Percentiles rank a stretch among this genome's conserved stretches.
These are phyloP conservation scores for Aspergillus kassunensis DNA, from an alignment of 495 filamentous ascomycete species.

Conservation along the genomic window DNA sequence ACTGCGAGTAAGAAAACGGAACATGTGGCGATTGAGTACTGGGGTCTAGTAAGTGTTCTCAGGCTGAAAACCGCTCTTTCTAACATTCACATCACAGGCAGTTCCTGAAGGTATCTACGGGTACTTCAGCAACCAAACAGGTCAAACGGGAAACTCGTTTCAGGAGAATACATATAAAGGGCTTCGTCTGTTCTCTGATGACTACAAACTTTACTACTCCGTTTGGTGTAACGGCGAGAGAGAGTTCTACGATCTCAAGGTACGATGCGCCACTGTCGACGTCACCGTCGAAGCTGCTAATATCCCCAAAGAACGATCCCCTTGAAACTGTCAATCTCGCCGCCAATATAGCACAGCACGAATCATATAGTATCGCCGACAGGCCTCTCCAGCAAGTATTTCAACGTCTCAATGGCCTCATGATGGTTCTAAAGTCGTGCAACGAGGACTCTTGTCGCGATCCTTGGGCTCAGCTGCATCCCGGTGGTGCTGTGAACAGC, in stretches of 20 bases:
- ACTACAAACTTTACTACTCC: constrained; percentile 54
- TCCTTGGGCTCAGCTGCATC: constrained; percentile 56
- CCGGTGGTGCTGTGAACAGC: constrained; percentile 37
- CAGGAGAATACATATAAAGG: constrained; percentile 60
- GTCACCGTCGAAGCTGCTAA: not conserved
- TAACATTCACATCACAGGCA: constrained; percentile 22
- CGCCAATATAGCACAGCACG: constrained; percentile 14
- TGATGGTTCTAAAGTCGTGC: constrained; percentile 61
- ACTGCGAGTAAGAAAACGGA: constrained; percentile 43
- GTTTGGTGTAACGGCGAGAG: constrained; percentile 59
- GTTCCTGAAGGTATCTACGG: constrained; percentile 47
- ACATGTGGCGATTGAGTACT: constrained; percentile 59
- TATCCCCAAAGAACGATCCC: constrained; percentile 42
- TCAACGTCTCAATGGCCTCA: constrained; percentile 51
- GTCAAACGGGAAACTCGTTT: constrained; percentile 18
- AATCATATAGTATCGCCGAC: constrained; percentile 21
- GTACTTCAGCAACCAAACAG: constrained; percentile 20
- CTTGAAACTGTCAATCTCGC: constrained; percentile 52
- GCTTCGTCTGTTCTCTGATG: constrained; percentile 45
- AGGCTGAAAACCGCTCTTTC: not conserved
- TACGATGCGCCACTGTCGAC: constrained; percentile 7
- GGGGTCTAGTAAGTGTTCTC: constrained; percentile 40
- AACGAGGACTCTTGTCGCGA: constrained; percentile 45
- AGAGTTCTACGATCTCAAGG: constrained; percentile 55
- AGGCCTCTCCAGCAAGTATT: constrained; percentile 35